Evolutionary conservation across 2,329 filamentous ascomycete genomes (phyloP).

Genomic region (Blastomyces gilchristii): DNA sequence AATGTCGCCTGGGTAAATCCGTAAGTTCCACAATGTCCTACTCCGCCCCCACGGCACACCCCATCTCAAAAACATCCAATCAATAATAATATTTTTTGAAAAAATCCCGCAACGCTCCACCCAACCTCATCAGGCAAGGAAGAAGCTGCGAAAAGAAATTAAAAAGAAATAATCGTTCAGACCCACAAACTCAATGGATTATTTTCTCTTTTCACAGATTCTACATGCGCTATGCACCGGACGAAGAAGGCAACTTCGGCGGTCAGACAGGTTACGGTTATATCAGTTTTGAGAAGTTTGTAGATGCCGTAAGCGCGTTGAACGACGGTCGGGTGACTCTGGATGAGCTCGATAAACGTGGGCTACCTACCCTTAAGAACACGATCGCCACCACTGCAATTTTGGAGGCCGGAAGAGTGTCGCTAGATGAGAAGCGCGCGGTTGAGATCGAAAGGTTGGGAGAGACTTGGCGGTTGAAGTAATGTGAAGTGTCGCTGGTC

Average conservation of each 20-base stretch:
- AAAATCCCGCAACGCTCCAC: not conserved
- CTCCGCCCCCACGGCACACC: not conserved
- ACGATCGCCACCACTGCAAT: slow-evolving; percentile 89
- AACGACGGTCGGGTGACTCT: slow-evolving; percentile 64
- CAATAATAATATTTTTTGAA: not conserved
- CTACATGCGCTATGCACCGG: slow-evolving; percentile 89
- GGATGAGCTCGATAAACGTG: slow-evolving; percentile 66
- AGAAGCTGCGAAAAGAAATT: not conserved
- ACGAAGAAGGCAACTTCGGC: slow-evolving; percentile 88
- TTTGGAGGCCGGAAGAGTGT: slow-evolving; percentile 72
- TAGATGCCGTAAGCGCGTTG: slow-evolving; percentile 70
- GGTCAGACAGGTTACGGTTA: slow-evolving; percentile 90
- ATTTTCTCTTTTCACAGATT: slow-evolving; percentile 40
- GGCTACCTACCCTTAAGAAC: slow-evolving; percentile 75
- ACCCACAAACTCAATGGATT: not conserved
- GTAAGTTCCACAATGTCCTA: slow-evolving; percentile 29
- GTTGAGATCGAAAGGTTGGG: slow-evolving; percentile 53
- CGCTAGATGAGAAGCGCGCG: slow-evolving; percentile 68
- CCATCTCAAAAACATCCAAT: not conserved
- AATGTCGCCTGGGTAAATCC: slow-evolving; percentile 78
- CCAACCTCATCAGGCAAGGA: not conserved
- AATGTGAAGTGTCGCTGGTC: not conserved
- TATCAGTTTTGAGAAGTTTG: slow-evolving; percentile 90
- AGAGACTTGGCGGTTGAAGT: slow-evolving; percentile 55
- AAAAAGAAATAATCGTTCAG: not conserved